Evolutionary conservation across 179 eudicot genomes (phyloP).

Genomic region (Gypsophila paniculata): DNA sequence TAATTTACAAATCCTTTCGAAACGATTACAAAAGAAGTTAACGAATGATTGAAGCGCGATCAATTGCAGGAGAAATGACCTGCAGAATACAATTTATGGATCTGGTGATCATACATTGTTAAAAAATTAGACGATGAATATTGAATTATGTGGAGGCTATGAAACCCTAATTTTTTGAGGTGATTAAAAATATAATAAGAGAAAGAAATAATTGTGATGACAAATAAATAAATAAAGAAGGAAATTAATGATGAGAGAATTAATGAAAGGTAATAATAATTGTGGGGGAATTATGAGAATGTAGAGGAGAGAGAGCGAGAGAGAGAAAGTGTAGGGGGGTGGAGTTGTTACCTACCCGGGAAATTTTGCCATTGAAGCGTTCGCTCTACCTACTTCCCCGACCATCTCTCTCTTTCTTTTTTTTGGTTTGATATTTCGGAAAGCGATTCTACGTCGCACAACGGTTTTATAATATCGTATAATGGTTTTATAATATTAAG

Average conservation of each 20-base stretch:
- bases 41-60: background rate
- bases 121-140: background rate
- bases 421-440: background rate
- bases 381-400: slow-evolving; percentile 29
- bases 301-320: background rate
- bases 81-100: background rate
- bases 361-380: slow-evolving; percentile 62
- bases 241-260: background rate
- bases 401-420: background rate
- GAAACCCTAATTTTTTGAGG: slow-evolving; percentile 4
- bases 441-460: no score
- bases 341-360: slow-evolving; percentile 37
- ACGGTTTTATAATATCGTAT: no score
- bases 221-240: slow-evolving; percentile 23
- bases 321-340: slow-evolving; percentile 16
- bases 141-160: background rate
- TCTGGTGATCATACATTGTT: background rate
- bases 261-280: no score
- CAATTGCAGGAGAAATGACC: background rate
- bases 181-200: background rate
- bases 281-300: no score
- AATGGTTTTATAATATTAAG: no score
- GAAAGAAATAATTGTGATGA: slow-evolving; percentile 10
- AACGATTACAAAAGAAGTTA: no score
- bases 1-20: background rate